Evolutionary conservation across 345 rosid genomes (phyloP).

Genomic region (Hypericum perforatum): DNA sequence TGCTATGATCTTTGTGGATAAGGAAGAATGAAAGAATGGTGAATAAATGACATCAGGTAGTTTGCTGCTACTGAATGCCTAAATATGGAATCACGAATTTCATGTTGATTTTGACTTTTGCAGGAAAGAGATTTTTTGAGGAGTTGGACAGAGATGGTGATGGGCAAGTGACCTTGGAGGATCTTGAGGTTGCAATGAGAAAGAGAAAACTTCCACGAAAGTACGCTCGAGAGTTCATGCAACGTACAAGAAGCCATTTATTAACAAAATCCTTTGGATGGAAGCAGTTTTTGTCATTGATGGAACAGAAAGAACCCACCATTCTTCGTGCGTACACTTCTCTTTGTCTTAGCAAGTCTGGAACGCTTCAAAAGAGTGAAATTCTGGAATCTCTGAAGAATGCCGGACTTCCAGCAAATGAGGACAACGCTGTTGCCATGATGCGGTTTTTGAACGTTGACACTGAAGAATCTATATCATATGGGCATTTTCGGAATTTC

Average conservation of each 20-base stretch:
- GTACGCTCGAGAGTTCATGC: slow-evolving; percentile 85
- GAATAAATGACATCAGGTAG: no score
- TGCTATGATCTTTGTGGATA: no score
- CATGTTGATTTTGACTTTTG: slow-evolving; percentile 5
- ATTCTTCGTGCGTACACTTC: slow-evolving; percentile 97
- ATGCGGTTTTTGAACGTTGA: slow-evolving; percentile 88
- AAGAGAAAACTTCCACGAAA: slow-evolving; percentile 76
- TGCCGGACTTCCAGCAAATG: slow-evolving; percentile 94
- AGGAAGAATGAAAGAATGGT: no score
- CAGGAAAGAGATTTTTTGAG: slow-evolving; percentile 95
- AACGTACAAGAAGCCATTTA: slow-evolving; percentile 70
- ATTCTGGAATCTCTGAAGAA: slow-evolving; percentile 76
- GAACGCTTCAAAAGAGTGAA: slow-evolving; percentile 94
- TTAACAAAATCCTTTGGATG: slow-evolving; percentile 93
- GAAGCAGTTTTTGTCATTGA: slow-evolving; percentile 93
- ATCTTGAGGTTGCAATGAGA: slow-evolving; percentile 90
- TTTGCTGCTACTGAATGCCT: no score
- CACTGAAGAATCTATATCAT: slow-evolving; percentile 84
- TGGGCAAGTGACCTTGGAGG: slow-evolving; percentile 88
- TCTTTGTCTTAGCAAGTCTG: slow-evolving; percentile 84
- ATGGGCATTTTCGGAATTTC: slow-evolving; percentile 93
- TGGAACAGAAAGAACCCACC: slow-evolving; percentile 98
- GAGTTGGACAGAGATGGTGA: slow-evolving; percentile 96
- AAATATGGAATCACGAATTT: no score
- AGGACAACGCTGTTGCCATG: slow-evolving; percentile 93